A percentile compares a stretch with the other conserved stretches of the same genome.
Conservation (phyloP, 2,329 filamentous ascomycete genomes). For the Neonectria hederae region DNA sequence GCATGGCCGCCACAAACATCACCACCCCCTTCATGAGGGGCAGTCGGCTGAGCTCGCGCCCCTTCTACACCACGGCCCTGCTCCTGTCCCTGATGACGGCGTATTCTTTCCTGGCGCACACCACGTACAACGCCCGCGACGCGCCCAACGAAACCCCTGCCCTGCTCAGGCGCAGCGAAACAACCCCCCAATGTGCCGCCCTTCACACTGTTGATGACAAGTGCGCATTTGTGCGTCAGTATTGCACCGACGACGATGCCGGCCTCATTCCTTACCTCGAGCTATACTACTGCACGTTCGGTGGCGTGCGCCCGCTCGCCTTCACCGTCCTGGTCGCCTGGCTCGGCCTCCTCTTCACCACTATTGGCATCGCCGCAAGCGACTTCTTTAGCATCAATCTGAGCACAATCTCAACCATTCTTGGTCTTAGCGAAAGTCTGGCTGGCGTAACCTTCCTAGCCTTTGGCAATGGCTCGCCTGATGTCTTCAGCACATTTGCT, state of each 20-base stretch:
- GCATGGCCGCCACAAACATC: slow-evolving; percentile 19
- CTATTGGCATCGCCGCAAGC: slow-evolving; percentile 96
- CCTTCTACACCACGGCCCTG: slow-evolving; percentile 59
- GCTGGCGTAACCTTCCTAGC: slow-evolving; percentile 96
- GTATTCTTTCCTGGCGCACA: slow-evolving; percentile 53
- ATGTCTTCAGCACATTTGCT: slow-evolving; percentile 98
- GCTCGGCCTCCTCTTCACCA: slow-evolving; percentile 91
- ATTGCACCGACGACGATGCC: slow-evolving; percentile 90
- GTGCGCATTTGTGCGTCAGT: slow-evolving; percentile 83
- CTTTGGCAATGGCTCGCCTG: slow-evolving; percentile 96
- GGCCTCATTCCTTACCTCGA: slow-evolving; percentile 88
- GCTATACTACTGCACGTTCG: slow-evolving; percentile 87
- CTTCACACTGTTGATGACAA: slow-evolving; percentile 82
- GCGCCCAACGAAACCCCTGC: slow-evolving; percentile 11
- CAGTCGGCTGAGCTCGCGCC: slow-evolving; percentile 55
- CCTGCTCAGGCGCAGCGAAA: slow-evolving; percentile 42
- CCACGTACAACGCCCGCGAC: slow-evolving; percentile 21
- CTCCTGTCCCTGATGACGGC: slow-evolving; percentile 58
- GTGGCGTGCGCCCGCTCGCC: slow-evolving; percentile 75
- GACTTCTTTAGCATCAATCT: slow-evolving; percentile 99
- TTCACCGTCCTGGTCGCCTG: slow-evolving; percentile 82
- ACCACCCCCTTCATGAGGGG: slow-evolving; percentile 40
- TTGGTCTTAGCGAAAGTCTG: slow-evolving; percentile 95
- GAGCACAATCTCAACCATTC: slow-evolving; percentile 86
- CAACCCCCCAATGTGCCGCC: slow-evolving; percentile 72